These are phyloP conservation scores for Aspergillus indologenus DNA, from an alignment of 495 filamentous ascomycete species.

Conservation along the genomic window DNA sequence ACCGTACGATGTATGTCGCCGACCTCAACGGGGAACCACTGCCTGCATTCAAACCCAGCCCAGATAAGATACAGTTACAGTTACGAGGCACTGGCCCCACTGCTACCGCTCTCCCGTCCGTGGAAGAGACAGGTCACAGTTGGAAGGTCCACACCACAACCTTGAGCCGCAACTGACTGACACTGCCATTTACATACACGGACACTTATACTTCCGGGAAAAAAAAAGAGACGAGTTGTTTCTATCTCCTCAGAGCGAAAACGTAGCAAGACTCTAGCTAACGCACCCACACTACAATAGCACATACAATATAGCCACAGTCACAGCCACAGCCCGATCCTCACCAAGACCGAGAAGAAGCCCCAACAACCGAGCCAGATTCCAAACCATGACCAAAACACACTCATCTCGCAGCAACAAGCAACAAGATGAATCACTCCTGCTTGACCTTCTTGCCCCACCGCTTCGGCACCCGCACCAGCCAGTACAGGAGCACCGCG, in stretches of 20 bases:
- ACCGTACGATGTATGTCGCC: too few relatives aligned
- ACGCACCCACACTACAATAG: too few relatives aligned
- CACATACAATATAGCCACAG: too few relatives aligned
- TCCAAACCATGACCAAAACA: too few relatives aligned
- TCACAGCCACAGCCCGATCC: background rate
- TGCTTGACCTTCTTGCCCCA: slow-evolving; percentile 39
- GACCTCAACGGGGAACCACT: too few relatives aligned
- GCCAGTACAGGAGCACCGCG: slow-evolving; percentile 75
- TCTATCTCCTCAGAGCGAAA: background rate
- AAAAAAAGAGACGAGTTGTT: background rate
- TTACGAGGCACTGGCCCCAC: too few relatives aligned
- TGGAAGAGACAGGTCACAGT: background rate
- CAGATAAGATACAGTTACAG: too few relatives aligned
- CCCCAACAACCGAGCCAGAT: too few relatives aligned
- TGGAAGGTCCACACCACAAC: background rate
- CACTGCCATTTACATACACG: background rate
- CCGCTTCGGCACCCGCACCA: slow-evolving; percentile 69
- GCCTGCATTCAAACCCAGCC: too few relatives aligned
- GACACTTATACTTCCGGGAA: background rate
- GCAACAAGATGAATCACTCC: too few relatives aligned
- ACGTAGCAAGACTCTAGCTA: background rate
- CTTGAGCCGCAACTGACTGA: background rate
- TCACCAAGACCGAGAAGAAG: too few relatives aligned
- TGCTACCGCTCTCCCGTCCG: too few relatives aligned
- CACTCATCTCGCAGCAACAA: background rate